These are phyloP conservation scores for Suillus hirtellus DNA, from an alignment of 768 basidiomycete species.

Conservation along the genomic window DNA sequence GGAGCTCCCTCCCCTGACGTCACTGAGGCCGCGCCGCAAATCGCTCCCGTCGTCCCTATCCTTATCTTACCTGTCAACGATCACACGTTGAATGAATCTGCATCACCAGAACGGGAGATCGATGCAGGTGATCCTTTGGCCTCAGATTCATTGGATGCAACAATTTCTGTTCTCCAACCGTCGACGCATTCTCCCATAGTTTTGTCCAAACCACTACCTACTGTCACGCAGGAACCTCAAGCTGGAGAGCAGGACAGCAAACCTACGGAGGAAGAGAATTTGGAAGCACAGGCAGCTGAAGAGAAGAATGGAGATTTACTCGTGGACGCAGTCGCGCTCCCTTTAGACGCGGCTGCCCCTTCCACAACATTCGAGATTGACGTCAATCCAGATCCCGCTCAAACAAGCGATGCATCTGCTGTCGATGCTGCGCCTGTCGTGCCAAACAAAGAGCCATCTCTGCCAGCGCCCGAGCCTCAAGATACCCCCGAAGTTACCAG, in stretches of 20 bases:
- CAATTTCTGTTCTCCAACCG: conserved; percentile 7
- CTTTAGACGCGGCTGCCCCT: not conserved
- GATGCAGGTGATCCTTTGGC: not conserved
- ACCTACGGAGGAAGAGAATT: not conserved
- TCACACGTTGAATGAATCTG: conserved; percentile 31
- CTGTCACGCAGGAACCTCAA: conserved; percentile 3
- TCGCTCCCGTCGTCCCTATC: conserved; percentile 37
- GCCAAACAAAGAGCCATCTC: not conserved
- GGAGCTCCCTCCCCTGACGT: conserved; percentile 6
- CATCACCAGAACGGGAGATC: conserved; percentile 6
- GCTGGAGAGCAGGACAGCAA: not conserved
- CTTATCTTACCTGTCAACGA: conserved; percentile 44
- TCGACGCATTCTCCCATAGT: conserved; percentile 26
- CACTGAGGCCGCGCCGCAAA: conserved; percentile 17
- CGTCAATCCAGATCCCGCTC: not conserved
- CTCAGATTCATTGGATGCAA: conserved; percentile 8
- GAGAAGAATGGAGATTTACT: conserved; percentile 2
- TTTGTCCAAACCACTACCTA: conserved; percentile 1
- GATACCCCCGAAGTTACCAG: no score
- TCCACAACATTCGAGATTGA: not conserved
- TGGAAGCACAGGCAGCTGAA: conserved; percentile 1
- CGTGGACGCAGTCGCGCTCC: not conserved
- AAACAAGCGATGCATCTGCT: not conserved
- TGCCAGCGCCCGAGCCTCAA: not conserved
- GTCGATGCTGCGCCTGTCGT: not conserved